A percentile compares a stretch with the other conserved stretches of the same genome.
Conservation (phyloP, 139 green algal species). For the Chlamydomonas sphaeroides region DNA sequence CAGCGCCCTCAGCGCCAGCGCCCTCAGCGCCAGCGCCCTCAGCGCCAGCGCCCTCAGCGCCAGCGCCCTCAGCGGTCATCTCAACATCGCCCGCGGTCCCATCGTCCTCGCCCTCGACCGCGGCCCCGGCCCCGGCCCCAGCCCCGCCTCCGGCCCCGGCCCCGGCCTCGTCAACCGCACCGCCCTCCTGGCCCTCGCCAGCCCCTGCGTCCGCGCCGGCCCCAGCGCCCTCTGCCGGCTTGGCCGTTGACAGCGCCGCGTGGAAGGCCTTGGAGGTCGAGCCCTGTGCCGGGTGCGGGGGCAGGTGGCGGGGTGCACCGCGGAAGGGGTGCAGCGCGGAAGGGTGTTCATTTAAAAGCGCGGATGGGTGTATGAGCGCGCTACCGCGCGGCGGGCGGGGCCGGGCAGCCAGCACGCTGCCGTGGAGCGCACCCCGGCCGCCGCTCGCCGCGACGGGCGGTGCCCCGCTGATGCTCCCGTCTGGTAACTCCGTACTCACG, state of each 20-base stretch:
- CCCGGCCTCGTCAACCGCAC: not conserved
- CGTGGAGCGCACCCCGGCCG: not conserved
- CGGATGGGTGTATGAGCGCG: not conserved
- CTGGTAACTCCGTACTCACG: not conserved
- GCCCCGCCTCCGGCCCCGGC: no score
- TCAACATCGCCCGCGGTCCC: not conserved
- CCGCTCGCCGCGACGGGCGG: no score
- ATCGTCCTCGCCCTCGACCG: no score
- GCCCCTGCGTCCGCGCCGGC: not conserved
- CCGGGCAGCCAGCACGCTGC: no score
- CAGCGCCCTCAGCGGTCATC: no score
- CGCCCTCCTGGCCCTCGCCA: not conserved
- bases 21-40: no score
- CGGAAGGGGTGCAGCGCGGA: not conserved
- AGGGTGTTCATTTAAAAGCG: not conserved
- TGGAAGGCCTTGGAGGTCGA: slow-evolving; percentile 48
- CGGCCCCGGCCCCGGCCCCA: no score
- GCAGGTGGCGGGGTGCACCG: not conserved
- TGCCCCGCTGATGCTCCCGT: no score
- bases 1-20: no score
- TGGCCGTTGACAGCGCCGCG: slow-evolving; percentile 6
- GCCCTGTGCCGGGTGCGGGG: not conserved
- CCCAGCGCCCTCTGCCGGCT: not conserved
- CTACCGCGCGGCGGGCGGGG: not conserved
- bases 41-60: no score